Conservation (phyloP, 2,329 filamentous ascomycete genomes). For the Phyllachora maydis region DNA sequence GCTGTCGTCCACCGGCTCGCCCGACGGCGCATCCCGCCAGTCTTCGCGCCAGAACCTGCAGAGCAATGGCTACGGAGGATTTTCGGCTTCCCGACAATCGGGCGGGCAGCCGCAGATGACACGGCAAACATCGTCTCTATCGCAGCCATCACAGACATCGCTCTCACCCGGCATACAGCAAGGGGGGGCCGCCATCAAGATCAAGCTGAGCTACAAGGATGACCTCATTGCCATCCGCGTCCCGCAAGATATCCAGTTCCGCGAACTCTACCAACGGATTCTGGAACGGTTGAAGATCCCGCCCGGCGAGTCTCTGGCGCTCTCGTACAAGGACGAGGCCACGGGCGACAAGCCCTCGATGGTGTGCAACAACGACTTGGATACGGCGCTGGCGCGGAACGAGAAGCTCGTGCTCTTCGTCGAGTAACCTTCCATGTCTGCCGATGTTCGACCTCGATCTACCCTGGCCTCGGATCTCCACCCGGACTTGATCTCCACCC, state of each 20-base stretch:
- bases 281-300: slow-evolving; percentile 62
- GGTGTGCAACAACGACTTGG: slow-evolving; percentile 61
- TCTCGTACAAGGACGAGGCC: slow-evolving; percentile 74
- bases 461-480: no score
- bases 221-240: slow-evolving; percentile 86
- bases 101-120: slow-evolving; percentile 18
- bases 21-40: slow-evolving; percentile 39
- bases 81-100: slow-evolving; percentile 18
- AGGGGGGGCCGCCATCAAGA: slow-evolving; percentile 48
- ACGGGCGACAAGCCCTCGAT: slow-evolving; percentile 56
- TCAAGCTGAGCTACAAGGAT: slow-evolving; percentile 86
- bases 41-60: slow-evolving; percentile 44
- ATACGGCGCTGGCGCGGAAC: slow-evolving; percentile 62
- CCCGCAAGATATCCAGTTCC: slow-evolving; percentile 57
- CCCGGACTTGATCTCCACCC: no score
- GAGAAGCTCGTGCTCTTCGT: slow-evolving; percentile 71
- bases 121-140: slow-evolving; percentile 23
- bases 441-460: no score
- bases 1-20: slow-evolving; percentile 43
- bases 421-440: no score
- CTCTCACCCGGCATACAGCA: slow-evolving; percentile 26
- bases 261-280: slow-evolving; percentile 66
- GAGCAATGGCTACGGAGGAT: slow-evolving; percentile 24
- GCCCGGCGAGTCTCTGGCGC: slow-evolving; percentile 45
- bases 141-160: slow-evolving; percentile 34